A percentile compares a stretch with the other conserved stretches of the same genome.
These are phyloP conservation scores for Backusella psychrophila DNA, from an alignment of 192 early-diverging fungal species.

Conservation along the genomic window DNA sequence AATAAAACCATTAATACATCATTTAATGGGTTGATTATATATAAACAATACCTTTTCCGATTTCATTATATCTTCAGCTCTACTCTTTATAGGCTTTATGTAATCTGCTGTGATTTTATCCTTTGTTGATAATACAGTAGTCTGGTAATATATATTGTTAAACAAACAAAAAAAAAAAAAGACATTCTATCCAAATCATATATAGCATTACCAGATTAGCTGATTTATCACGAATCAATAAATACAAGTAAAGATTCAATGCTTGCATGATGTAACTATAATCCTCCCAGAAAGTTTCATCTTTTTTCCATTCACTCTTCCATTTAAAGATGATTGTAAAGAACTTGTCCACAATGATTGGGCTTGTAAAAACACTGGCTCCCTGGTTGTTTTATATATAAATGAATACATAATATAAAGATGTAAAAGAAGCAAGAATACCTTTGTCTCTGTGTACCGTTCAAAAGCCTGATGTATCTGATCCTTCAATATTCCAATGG, in stretches of 20 bases:
- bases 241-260: conserved; percentile 47
- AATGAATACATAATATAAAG: neutral
- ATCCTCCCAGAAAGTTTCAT: conserved; percentile 34
- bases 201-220: conserved; percentile 37
- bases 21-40: neutral
- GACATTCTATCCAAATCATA: neutral
- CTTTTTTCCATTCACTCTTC: conserved; percentile 18
- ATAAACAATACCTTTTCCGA: neutral
- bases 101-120: neutral
- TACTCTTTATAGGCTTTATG: neutral
- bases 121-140: neutral
- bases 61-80: neutral
- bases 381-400: neutral
- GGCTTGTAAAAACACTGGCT: conserved; percentile 36
- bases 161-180: neutral
- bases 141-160: neutral
- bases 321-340: conserved; percentile 29
- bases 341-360: conserved; percentile 38
- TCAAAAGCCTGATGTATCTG: conserved; percentile 37
- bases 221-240: conserved; percentile 43
- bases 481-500: conserved; percentile 45
- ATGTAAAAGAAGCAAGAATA: neutral
- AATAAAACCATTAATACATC: neutral
- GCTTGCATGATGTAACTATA: conserved; percentile 46
- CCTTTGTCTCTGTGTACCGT: conserved; percentile 9